Base-by-base conservation (phyloP, 73 alveolate genomes). In the Breviolum minutum region DNA sequence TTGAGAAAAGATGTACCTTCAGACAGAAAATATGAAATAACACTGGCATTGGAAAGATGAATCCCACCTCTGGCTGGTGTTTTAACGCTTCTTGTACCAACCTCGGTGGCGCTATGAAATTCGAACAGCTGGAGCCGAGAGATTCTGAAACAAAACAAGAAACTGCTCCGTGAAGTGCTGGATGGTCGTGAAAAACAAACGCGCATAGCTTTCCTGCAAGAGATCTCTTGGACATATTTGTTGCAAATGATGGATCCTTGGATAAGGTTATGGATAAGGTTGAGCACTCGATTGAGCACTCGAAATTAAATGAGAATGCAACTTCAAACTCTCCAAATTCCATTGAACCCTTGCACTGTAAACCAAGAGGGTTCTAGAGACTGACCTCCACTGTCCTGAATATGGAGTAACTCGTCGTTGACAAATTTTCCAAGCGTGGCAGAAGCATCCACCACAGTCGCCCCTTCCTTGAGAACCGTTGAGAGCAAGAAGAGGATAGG, bases 81-180 rank as follows among this genome's bases (percentile, higher is more conserved):
- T 71, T 69, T 32, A 90, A 60, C 22, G 96, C 96, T 63, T 90
- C 96, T 63, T 90, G 96, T 62, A 90, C 96, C 87, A 90, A 90
- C 92, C 92, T 83, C 19, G 20, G 20, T n/a, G 27, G 69, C 30
- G n/a, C 74, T 66, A 13, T 20, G 4, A 66, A 20, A 66, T 20
- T 16, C 2, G 74, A 66, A 2, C 74, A 30, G 5, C 14, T 8
- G 16, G 88, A 48, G 68, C 64, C 62, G 30, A 63, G 32, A 4
- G 5, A 5, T 7, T n/a, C 69, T 48, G 88, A 14, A 68, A 68
- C 76, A 22, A 8, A n/a, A 26, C 60, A n/a, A 66, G 71, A 71
- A 89, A n/a, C 95, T 74, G 93, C 94, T 94, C 99, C 1, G 94
- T 79, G 79, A 80, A 94, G 73, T 94, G 99, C 77, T 77, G 99